Evolutionary conservation across 2,329 filamentous ascomycete genomes (phyloP), one percentile per base, ranked within the genome.

Genomic region (Calonectria multiphialidica): DNA sequence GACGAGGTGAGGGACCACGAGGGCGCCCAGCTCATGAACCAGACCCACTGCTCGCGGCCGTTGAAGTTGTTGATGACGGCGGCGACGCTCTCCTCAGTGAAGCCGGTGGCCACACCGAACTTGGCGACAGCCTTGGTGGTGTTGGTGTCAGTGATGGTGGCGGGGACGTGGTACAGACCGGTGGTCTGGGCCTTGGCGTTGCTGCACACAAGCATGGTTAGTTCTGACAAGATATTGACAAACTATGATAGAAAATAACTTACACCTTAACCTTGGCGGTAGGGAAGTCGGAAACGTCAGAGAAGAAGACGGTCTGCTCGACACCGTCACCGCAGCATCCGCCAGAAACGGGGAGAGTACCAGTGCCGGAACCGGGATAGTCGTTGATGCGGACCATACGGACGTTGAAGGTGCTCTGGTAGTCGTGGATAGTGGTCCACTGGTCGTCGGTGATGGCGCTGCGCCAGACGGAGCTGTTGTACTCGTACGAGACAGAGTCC

Each of bases 371-470:
- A 9, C 63, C 71, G n/a, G 74, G 74, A 42, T 55, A 75, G 21
- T 76, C 74, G 9, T 76, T 76, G 53, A 76, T 72, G 55, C 74
- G 74, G n/a, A 76, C 74, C 68, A 76, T 68, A 13, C 74, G 74
- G 7, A 70, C 70, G n/a, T 70, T 64, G 45, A 75, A 76, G 21
- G 57, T 44, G 7, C 55, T 45, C 62, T 76, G 74, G 44, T 76
- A 76, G 9, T 55, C 59, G 25, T 68, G 66, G 45, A 76, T 69
- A 7, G 23, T n/a, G 9, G 65, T 25, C 74, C 74, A 76, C 62
- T 74, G 74, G 1, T 53, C 57, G 6, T 18, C 35, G 8, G 74
- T 75, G 4, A 76, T 65, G 37, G 74, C 74, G 10, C 73, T 76
- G 23, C 42, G 55, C 74, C 74, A 76, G 5, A 59, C 66, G 15